phyloP scores from a whole-genome alignment of 352 stramenopile genomes.

The Globisporangium viniferum region DNA sequence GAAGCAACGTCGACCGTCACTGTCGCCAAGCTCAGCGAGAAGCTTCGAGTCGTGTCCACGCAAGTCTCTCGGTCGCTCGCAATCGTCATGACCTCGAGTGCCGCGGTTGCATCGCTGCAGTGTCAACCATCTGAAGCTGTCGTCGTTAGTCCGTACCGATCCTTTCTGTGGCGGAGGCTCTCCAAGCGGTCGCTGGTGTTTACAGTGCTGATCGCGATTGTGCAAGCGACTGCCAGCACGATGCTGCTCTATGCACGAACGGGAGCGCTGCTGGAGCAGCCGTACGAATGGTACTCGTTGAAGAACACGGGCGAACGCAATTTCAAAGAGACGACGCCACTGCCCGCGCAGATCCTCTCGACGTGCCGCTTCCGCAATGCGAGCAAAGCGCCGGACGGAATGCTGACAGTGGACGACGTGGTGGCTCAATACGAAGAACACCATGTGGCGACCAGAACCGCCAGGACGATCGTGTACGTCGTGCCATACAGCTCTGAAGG shows the following conservation, averaged over 20 bases:
- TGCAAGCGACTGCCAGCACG: constrained; percentile 18
- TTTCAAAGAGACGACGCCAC: constrained; percentile 21
- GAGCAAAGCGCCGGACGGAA: constrained; percentile 17
- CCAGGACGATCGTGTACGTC: constrained; percentile 37
- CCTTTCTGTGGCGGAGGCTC: constrained; percentile 23
- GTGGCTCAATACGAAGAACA: constrained; percentile 17
- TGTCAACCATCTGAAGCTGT: neutral
- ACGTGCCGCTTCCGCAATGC: constrained; percentile 36
- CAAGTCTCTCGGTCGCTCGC: neutral
- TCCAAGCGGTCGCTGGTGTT: constrained; percentile 24
- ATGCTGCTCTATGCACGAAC: constrained; percentile 52
- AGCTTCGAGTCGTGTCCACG: neutral
- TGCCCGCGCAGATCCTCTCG: constrained; percentile 33
- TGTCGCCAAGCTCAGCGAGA: neutral
- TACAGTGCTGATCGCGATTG: constrained; percentile 5
- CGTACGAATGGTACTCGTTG: constrained; percentile 63
- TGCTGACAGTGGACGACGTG: constrained; percentile 29
- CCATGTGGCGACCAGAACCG: neutral
- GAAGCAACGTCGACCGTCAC: neutral
- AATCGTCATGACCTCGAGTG: neutral
- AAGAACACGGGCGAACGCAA: constrained; percentile 36
- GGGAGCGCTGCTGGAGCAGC: constrained; percentile 39
- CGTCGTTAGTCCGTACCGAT: neutral
- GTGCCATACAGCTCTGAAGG: constrained; percentile 42
- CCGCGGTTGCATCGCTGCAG: neutral